phyloP scores from a whole-genome alignment of 1,284 basidiomycete genomes.

The Apiotrichum sp. region DNA sequence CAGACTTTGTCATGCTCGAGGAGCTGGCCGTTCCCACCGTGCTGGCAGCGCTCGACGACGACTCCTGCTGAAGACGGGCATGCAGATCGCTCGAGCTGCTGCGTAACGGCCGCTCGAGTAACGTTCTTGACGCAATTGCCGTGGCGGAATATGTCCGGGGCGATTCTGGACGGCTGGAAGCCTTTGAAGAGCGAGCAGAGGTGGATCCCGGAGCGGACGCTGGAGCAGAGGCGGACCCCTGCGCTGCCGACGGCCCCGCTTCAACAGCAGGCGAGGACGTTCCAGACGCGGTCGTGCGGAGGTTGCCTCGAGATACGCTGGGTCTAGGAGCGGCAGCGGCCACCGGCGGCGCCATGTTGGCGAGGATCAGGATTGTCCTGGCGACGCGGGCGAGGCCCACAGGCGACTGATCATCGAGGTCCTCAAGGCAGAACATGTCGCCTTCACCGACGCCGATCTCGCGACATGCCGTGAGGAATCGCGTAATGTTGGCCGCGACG shows the following conservation, averaged over 20 bases:
- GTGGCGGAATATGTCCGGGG: constrained; percentile 2
- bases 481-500: constrained; percentile 32
- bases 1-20: background rate
- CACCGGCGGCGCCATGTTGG: constrained; percentile 50
- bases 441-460: constrained; percentile 22
- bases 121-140: background rate
- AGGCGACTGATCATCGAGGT: constrained; percentile 30
- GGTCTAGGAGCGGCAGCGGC: background rate
- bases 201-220: background rate
- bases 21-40: background rate
- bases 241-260: background rate
- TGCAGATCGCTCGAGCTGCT: constrained; percentile 18
- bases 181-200: background rate
- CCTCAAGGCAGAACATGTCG: constrained; percentile 30
- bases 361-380: constrained; percentile 58
- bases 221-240: background rate
- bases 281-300: background rate
- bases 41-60: background rate
- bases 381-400: constrained; percentile 30
- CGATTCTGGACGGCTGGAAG: background rate
- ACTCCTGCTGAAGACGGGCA: constrained; percentile 8
- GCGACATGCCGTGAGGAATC: constrained; percentile 37
- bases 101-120: constrained; percentile 7
- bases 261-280: constrained; percentile 3
- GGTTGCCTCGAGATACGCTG: background rate